Conservation (phyloP, 164 flowering plant genomes). For the Amborella trichopoda region DNA sequence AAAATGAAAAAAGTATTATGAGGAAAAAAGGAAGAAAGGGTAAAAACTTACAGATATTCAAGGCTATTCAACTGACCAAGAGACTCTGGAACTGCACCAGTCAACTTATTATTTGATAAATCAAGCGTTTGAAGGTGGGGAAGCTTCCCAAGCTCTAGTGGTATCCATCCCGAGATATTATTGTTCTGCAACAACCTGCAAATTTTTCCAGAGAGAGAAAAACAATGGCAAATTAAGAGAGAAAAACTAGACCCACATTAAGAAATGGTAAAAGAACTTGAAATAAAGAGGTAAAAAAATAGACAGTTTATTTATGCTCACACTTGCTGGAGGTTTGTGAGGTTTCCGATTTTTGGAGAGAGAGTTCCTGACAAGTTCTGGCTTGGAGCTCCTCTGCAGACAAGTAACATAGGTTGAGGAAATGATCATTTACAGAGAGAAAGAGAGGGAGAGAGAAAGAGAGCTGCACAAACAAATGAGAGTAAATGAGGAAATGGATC, state of each 20-base stretch:
- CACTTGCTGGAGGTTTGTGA: slow-evolving; percentile 88
- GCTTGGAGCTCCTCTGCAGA: slow-evolving; percentile 82
- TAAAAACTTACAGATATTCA: slow-evolving; percentile 59
- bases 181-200: slow-evolving; percentile 79
- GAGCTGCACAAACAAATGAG: neutral
- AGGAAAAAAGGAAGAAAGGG: neutral
- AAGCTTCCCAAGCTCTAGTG: slow-evolving; percentile 57
- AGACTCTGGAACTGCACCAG: slow-evolving; percentile 44
- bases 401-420: neutral
- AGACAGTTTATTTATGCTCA: slow-evolving; percentile 33
- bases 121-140: slow-evolving; percentile 72
- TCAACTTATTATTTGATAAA: slow-evolving; percentile 68
- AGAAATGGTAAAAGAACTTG: neutral
- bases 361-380: slow-evolving; percentile 75
- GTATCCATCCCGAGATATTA: slow-evolving; percentile 74
- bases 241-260: neutral
- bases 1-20: too few relatives aligned
- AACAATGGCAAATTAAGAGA: neutral
- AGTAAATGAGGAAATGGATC: neutral
- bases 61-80: slow-evolving; percentile 54
- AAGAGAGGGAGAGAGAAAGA: neutral
- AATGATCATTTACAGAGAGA: neutral
- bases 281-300: neutral
- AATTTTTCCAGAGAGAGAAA: neutral
- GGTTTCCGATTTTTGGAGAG: slow-evolving; percentile 56